Evolutionary conservation across 345 rosid species (phyloP).

Genomic region (Salix udensis): DNA sequence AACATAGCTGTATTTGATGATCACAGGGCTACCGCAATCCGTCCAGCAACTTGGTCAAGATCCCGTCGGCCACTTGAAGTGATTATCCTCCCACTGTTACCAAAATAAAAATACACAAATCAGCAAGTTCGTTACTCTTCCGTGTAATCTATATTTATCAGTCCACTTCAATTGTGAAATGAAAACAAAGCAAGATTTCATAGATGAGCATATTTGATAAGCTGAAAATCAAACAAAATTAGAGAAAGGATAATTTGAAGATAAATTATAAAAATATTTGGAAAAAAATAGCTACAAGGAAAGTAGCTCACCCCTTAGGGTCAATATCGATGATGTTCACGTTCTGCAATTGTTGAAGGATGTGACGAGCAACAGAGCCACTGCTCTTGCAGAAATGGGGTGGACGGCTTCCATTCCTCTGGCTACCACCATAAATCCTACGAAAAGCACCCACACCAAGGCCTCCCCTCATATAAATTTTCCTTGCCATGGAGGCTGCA

Average conservation of each 20-base stretch:
- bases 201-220: neutral
- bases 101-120: neutral
- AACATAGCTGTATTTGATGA: neutral
- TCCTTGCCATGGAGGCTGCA: conserved; percentile 92
- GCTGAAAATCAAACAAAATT: neutral
- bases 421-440: conserved; percentile 83
- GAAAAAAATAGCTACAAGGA: neutral
- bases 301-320: conserved; percentile 50
- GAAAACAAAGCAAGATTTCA: neutral
- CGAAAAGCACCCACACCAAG: conserved; percentile 89
- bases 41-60: conserved; percentile 39
- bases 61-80: conserved; percentile 35
- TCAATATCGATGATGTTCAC: conserved; percentile 67
- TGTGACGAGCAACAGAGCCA: conserved; percentile 79
- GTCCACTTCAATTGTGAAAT: neutral
- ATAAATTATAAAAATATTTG: neutral
- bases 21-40: conserved; percentile 30
- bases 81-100: conserved; percentile 26
- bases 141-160: neutral
- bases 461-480: conserved; percentile 82
- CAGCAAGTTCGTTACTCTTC: neutral
- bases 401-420: conserved; percentile 85
- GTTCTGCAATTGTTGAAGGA: conserved; percentile 70
- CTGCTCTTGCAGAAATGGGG: conserved; percentile 90
- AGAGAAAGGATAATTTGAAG: neutral